Percentiles rank a stretch among this genome's conserved stretches.
phyloP scores from a whole-genome alignment of 768 basidiomycete genomes.

The Leucosporidium scottii region DNA sequence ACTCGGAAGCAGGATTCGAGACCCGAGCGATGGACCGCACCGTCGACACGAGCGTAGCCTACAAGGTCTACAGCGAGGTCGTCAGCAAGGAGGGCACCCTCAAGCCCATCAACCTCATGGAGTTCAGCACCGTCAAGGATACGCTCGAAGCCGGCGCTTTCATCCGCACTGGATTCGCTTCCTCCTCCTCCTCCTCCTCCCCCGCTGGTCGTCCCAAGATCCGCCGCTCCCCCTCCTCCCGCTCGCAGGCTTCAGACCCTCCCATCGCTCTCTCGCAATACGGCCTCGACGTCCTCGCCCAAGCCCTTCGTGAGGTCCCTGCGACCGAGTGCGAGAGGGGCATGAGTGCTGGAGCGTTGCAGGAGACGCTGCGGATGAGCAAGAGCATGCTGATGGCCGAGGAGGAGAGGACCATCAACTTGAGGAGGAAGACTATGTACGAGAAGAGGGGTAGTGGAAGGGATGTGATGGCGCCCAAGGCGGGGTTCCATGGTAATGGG shows the following conservation, averaged over 20 bases:
- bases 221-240: background rate
- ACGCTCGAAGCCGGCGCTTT: constrained; percentile 14
- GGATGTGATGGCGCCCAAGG: constrained; percentile 5
- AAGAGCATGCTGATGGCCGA: background rate
- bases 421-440: background rate
- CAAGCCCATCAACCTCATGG: background rate
- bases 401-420: background rate
- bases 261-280: background rate
- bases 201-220: background rate
- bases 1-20: constrained; percentile 5
- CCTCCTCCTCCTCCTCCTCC: background rate
- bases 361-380: constrained; percentile 4
- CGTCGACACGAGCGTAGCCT: background rate
- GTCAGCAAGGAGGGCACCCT: constrained; percentile 2
- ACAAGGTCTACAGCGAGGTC: constrained; percentile 17
- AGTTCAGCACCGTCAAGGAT: constrained; percentile 12
- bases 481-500: background rate
- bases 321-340: background rate
- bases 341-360: background rate
- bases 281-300: background rate
- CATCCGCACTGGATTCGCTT: background rate
- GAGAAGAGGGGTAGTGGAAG: background rate
- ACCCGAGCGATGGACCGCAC: background rate
- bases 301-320: background rate
- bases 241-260: background rate